These are phyloP conservation scores for Grifola frondosa DNA, from an alignment of 1,284 basidiomycete genomes.

Conservation along the genomic window DNA sequence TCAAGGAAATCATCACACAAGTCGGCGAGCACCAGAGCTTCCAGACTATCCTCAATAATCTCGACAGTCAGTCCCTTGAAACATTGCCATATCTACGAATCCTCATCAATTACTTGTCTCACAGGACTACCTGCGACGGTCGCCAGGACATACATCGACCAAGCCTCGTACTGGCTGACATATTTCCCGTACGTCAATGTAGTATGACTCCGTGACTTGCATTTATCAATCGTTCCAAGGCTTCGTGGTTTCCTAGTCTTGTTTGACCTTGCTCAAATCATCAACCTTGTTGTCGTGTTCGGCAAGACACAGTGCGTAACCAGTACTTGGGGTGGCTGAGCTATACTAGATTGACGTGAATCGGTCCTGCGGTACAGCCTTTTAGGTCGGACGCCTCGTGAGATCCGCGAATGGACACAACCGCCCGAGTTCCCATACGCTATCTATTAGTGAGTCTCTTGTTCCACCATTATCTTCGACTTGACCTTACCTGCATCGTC, in stretches of 20 bases:
- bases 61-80: slow-evolving; percentile 55
- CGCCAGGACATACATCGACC: slow-evolving; percentile 79
- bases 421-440: slow-evolving; percentile 92
- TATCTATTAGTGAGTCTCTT: slow-evolving; percentile 74
- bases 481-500: slow-evolving; percentile 6
- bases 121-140: slow-evolving; percentile 71
- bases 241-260: slow-evolving; percentile 91
- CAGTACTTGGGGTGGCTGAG: not conserved
- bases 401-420: slow-evolving; percentile 95
- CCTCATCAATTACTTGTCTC: slow-evolving; percentile 3
- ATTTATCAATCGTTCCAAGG: slow-evolving; percentile 35
- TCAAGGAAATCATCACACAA: slow-evolving; percentile 65
- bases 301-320: slow-evolving; percentile 66
- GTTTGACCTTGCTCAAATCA: slow-evolving; percentile 94
- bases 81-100: slow-evolving; percentile 7
- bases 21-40: slow-evolving; percentile 71
- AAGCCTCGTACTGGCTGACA: slow-evolving; percentile 90
- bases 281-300: slow-evolving; percentile 86
- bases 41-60: slow-evolving; percentile 61
- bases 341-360: not conserved
- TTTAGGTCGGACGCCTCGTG: slow-evolving; percentile 94
- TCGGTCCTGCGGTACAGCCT: slow-evolving; percentile 44
- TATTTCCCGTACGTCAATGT: slow-evolving; percentile 77
- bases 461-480: not conserved
- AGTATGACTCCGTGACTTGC: not conserved